These are phyloP conservation scores for Cladorrhinum sp. DNA, from an alignment of 2,329 filamentous ascomycete genomes.

Conservation along the genomic window DNA sequence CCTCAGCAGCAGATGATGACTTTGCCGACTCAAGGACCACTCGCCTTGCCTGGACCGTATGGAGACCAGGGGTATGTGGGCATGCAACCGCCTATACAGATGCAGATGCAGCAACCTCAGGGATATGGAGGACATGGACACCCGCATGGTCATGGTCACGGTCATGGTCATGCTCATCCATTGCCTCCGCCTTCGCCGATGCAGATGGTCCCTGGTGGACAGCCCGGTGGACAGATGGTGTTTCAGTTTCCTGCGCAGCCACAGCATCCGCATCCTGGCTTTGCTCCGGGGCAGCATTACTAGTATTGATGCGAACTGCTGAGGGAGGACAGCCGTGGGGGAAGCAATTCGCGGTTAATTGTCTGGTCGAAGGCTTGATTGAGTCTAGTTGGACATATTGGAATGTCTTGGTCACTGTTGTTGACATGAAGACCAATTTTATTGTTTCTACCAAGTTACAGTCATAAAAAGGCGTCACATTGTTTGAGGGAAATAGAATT, in stretches of 20 bases:
- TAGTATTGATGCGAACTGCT: too few species aligned
- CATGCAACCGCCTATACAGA: background rate
- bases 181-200: background rate
- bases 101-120: background rate
- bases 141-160: background rate
- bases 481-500: background rate
- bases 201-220: constrained; percentile 3
- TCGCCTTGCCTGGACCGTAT: background rate
- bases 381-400: too few species aligned
- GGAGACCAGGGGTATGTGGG: background rate
- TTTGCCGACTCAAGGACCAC: background rate
- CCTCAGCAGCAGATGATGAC: background rate
- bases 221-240: constrained; percentile 6
- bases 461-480: constrained; percentile 1
- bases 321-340: too few species aligned
- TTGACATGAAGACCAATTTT: too few species aligned
- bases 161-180: background rate
- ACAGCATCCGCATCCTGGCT: constrained; percentile 5
- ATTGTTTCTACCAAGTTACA: too few species aligned
- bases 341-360: too few species aligned
- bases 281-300: background rate
- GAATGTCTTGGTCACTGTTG: too few species aligned
- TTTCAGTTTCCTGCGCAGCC: constrained; percentile 1
- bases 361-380: too few species aligned
- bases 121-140: background rate